These are phyloP conservation scores for Populus nigra DNA, from an alignment of 345 rosid genomes.

Conservation along the genomic window DNA sequence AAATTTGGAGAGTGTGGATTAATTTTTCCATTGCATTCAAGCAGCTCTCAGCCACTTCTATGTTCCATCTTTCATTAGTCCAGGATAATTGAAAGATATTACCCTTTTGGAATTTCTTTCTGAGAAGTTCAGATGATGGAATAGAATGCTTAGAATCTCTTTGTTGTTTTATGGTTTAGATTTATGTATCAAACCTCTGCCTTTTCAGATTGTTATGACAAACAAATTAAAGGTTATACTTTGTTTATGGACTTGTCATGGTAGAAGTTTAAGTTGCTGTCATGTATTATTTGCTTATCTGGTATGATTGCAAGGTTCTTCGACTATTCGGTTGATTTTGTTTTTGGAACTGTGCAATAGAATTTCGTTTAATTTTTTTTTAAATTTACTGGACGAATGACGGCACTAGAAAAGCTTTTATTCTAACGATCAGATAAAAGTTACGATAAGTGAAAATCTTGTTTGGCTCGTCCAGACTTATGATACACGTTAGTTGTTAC, in stretches of 20 bases:
- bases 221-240: background rate
- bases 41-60: conserved; percentile 29
- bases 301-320: background rate
- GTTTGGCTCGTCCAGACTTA: too few relatives aligned
- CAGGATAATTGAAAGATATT: background rate
- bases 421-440: conserved; percentile 16
- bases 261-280: background rate
- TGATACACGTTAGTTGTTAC: too few relatives aligned
- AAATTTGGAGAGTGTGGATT: conserved; percentile 93
- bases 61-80: background rate
- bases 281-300: background rate
- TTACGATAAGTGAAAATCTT: too few relatives aligned
- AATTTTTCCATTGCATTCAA: conserved; percentile 53
- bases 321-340: background rate
- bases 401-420: conserved; percentile 70
- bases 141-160: background rate
- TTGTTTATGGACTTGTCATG: background rate
- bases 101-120: background rate
- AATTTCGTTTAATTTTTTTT: conserved; percentile 9
- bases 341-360: conserved; percentile 1
- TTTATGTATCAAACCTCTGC: background rate
- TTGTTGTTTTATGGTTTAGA: background rate
- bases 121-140: background rate
- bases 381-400: conserved; percentile 62
- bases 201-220: background rate